phyloP scores from a whole-genome alignment of 1,139 yeast genomes.

The Saccharomyces hybrid region DNA sequence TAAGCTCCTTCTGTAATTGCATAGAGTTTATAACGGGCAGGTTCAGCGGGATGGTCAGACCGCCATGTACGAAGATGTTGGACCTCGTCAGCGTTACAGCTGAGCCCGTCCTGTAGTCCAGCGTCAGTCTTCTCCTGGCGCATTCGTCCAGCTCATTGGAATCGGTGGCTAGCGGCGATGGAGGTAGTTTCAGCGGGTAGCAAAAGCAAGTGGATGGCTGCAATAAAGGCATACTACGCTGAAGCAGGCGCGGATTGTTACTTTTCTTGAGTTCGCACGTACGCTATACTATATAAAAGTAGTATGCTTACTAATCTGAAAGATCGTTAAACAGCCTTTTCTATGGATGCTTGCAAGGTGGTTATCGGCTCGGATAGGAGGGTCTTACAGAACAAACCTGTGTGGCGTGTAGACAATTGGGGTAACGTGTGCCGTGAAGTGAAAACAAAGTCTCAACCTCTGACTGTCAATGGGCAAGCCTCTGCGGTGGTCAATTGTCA shows the following conservation, averaged over 20 bases:
- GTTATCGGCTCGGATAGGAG: background rate
- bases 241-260: background rate
- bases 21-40: conserved; percentile 36
- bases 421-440: background rate
- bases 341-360: background rate
- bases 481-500: too few relatives aligned
- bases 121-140: conserved; percentile 20
- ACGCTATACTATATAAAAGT: background rate
- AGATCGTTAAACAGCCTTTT: background rate
- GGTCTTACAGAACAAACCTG: too few relatives aligned
- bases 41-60: conserved; percentile 53
- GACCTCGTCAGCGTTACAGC: conserved; percentile 52
- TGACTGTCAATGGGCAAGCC: too few relatives aligned
- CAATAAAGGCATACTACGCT: conserved; percentile 28
- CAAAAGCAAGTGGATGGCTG: conserved; percentile 34
- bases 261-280: background rate
- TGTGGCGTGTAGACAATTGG: background rate
- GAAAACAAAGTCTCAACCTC: background rate
- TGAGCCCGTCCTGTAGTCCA: conserved; percentile 61
- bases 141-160: conserved; percentile 17
- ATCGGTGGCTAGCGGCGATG: conserved; percentile 4
- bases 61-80: conserved; percentile 58
- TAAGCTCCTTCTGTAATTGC: conserved; percentile 25
- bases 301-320: too few relatives aligned
- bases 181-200: conserved; percentile 31